Base-by-base conservation (phyloP, 495 filamentous ascomycete species). In the Haplographium delicatum region DNA sequence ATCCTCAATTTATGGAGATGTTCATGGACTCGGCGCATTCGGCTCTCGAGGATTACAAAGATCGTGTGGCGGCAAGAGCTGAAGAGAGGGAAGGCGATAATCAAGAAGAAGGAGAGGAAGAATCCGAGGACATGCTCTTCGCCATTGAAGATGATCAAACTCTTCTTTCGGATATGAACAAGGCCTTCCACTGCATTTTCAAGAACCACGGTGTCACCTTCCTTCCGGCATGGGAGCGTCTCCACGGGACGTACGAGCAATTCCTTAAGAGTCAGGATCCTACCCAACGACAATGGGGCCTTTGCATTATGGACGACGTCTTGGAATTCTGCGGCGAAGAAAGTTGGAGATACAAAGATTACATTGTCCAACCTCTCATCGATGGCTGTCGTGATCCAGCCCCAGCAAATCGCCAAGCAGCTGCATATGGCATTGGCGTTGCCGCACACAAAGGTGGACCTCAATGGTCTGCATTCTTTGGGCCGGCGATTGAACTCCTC, bases 141-240 rank as follows among this genome's bases (percentile, higher is more conserved):
- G 94, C 94, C 5, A 87, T 99, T 27, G 94, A 99, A 67, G 94
- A 99, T 57, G 94, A 99, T 63, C 93, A 97, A 65, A 91, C 88
- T 22, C 72, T 99, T 18, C 81, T 99, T 40, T 95, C 91, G 7
- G 94, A 99, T 62, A 99, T 99, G 94, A 99, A 97, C 82, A 99
- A 99, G 73, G 89, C 94, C 0, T 99, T 95, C 80, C 94, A 99
- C 67, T 93, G 88, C 37, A 89, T 99, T 59, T 97, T 97, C 74
- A 96, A 96, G 75, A 88, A 96, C 73, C 88, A 94, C 61, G 85
- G 88, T 48, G 74, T 79, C 15, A 64, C 73, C 23, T 99, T 97
- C 79, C 78, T 99, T 44, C 85, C 80, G 7, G 68, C 86, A 35
- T 97, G 91, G 91, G 82, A 93, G 60, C 80, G 82, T 20, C 76